Evolutionary conservation across 2,329 filamentous ascomycete species (phyloP).

Genomic region (Fusarium albidum): DNA sequence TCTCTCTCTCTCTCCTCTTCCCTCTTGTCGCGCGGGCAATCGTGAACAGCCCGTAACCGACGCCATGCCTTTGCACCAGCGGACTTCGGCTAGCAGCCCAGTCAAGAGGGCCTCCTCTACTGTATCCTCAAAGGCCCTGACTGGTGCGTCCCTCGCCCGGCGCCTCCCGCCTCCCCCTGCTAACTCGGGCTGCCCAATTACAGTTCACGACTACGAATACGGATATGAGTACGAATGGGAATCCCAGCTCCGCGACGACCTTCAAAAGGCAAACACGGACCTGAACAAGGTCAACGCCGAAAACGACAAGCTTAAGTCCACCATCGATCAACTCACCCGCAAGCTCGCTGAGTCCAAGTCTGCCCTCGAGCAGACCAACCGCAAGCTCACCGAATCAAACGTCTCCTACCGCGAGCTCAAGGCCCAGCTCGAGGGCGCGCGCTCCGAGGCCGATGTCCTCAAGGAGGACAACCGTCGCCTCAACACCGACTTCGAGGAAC

Average conservation of each 20-base stretch:
- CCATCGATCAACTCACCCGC: constrained; percentile 41
- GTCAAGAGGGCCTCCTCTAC: constrained; percentile 36
- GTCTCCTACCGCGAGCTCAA: constrained; percentile 38
- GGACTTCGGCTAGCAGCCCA: constrained; percentile 39
- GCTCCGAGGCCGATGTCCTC: constrained; percentile 37
- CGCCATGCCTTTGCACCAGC: constrained; percentile 42
- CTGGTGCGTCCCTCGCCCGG: constrained; percentile 33
- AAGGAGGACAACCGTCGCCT: constrained; percentile 39
- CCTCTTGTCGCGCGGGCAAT: constrained; percentile 31
- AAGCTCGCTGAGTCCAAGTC: constrained; percentile 42
- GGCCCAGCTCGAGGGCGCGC: constrained; percentile 38
- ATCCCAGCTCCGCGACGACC: constrained; percentile 37
- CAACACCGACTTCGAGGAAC: constrained; percentile 36
- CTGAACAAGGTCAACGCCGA: constrained; percentile 41
- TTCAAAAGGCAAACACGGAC: constrained; percentile 41
- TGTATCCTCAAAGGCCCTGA: constrained; percentile 34
- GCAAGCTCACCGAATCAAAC: constrained; percentile 29
- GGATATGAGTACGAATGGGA: constrained; percentile 38
- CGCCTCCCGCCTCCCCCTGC: constrained; percentile 15
- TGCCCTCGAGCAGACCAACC: constrained; percentile 26
- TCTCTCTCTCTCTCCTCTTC: constrained; percentile 18
- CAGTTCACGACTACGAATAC: constrained; percentile 36
- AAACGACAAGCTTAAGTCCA: constrained; percentile 40
- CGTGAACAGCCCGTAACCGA: constrained; percentile 32
- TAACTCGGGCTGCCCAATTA: constrained; percentile 19